phyloP scores from a whole-genome alignment of 2,329 filamentous ascomycete genomes.

The Xylaria sp. region DNA sequence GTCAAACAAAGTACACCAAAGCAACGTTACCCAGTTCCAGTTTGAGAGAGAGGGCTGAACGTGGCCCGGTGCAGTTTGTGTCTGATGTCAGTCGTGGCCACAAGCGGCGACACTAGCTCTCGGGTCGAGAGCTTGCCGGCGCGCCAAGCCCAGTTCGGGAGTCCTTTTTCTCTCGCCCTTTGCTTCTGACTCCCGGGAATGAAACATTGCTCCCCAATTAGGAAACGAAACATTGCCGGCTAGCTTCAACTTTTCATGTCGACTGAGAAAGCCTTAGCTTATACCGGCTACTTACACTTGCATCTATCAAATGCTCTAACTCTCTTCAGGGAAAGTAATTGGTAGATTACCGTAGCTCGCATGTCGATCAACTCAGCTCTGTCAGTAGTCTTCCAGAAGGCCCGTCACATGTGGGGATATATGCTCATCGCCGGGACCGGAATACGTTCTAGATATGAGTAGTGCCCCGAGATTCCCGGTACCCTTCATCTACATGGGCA shows the following conservation, averaged over 20 bases:
- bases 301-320: not conserved
- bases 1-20: not conserved
- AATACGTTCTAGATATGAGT: not conserved
- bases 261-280: too few relatives aligned
- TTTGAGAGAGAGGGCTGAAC: not conserved
- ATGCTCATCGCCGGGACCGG: not conserved
- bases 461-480: not conserved
- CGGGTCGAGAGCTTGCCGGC: constrained; percentile 37
- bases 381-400: not conserved
- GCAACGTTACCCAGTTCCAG: not conserved
- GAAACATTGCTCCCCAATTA: constrained; percentile 4
- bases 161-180: not conserved
- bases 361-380: not conserved
- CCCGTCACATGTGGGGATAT: constrained; percentile 8
- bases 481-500: not conserved
- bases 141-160: constrained; percentile 28
- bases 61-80: not conserved
- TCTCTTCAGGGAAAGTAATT: not conserved
- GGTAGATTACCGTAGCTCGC: not conserved
- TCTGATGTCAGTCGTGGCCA: constrained; percentile 28
- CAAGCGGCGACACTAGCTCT: constrained; percentile 34
- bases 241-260: not conserved
- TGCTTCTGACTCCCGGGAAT: constrained; percentile 12
- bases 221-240: not conserved
- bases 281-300: not conserved